Percentiles rank a stretch among this genome's conserved stretches.
These are phyloP conservation scores for Septoria petroselini DNA, from an alignment of 2,329 filamentous ascomycete genomes.

Conservation along the genomic window DNA sequence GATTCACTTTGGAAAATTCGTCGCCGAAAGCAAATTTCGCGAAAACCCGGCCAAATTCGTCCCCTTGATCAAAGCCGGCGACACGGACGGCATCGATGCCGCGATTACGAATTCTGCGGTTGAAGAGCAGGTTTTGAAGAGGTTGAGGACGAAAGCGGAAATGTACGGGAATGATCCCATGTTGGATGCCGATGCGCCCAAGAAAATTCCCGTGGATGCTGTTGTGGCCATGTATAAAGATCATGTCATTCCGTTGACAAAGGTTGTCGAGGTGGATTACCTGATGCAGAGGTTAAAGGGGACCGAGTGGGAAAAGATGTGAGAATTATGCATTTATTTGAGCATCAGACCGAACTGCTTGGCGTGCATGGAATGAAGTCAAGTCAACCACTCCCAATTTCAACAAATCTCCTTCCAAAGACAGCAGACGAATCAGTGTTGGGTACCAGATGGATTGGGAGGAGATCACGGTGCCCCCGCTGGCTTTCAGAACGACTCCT, in stretches of 20 bases:
- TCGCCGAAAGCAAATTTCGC: conserved; percentile 91
- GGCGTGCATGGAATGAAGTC: no score
- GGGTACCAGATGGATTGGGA: no score
- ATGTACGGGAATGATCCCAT: conserved; percentile 92
- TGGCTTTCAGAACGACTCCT: no score
- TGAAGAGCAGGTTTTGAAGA: conserved; percentile 85
- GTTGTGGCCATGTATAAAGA: conserved; percentile 87
- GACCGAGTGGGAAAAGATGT: conserved; percentile 50
- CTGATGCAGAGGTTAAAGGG: conserved; percentile 82
- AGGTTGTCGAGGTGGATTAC: conserved; percentile 96
- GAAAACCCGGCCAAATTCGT: conserved; percentile 79
- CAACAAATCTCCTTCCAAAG: no score
- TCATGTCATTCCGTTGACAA: conserved; percentile 95
- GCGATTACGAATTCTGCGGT: conserved; percentile 89
- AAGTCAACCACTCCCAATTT: no score
- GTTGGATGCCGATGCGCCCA: conserved; percentile 48
- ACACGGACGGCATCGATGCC: conserved; percentile 76
- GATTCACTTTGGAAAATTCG: conserved; percentile 98
- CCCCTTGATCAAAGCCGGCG: conserved; percentile 72
- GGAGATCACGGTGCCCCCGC: no score
- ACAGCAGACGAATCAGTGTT: no score
- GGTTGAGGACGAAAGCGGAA: conserved; percentile 80
- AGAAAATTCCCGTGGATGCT: conserved; percentile 89
- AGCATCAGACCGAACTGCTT: no score
- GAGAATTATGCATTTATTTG: no score